Evolutionary conservation across 1,284 basidiomycete genomes (phyloP), one percentile per base, ranked within the genome.

Genomic region (Irpex sp.): DNA sequence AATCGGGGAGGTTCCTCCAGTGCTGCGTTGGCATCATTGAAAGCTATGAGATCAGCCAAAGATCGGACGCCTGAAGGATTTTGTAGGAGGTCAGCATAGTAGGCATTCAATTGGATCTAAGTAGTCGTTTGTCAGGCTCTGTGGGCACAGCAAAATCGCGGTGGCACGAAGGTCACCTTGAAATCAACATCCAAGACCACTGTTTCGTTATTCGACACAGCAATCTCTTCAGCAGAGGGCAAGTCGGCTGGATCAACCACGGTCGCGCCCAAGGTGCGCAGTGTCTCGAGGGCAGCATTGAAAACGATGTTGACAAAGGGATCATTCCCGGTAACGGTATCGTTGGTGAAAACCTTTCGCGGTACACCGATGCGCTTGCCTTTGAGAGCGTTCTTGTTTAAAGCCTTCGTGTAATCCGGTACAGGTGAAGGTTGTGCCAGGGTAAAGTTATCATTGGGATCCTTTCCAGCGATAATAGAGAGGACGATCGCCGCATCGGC

Each of bases 321-420:
- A 57, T 82, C 80, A 44, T 77, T 81, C 6, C 78, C 78, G 1
- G 73, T 74, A 60, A 82, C 74, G 3, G 70, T 77, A 56, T 77
- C 74, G 62, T 83, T 79, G 60, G 81, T 67, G 65, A 85, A 82
- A 17, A 81, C 78, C 51, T 63, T 63, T 9, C 75, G 66, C 0
- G 86, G 86, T 0, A 89, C 85, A 2, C 87, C 87, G 51, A 89
- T 82, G 9, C 86, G 81, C 64, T 79, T 82, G 7, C 87, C 87
- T 44, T 75, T 71, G 4, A 89, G 73, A 0, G 83, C 84, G 40
- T 81, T 72, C 47, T 73, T 73, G 58, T 79, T 78, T 3, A 89
- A 74, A 0, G 83, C 85, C 65, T 79, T 74, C 0, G 80, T 81
- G 67, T 79, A 89, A 68, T 88, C 81, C 0, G 85, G 87, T 5